Conservation (phyloP, 139 green algal species). For the Deuterostichococcus epilithicus region DNA sequence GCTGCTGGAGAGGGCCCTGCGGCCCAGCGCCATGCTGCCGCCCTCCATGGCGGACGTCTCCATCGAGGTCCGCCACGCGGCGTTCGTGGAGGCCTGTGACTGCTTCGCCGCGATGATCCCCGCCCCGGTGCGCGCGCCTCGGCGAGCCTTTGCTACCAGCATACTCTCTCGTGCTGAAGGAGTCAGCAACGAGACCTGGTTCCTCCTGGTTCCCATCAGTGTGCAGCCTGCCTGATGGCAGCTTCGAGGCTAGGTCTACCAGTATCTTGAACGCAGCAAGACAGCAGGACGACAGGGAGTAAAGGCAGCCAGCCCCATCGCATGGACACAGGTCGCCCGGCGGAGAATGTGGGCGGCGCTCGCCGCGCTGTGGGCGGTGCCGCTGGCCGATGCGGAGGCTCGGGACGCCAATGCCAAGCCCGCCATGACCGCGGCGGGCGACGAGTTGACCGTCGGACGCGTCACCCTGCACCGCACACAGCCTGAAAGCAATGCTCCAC, state of each 20-base stretch:
- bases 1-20: constrained; percentile 16
- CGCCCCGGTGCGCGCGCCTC: neutral
- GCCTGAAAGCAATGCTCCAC: neutral
- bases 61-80: constrained; percentile 44
- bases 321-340: constrained; percentile 29
- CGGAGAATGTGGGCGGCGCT: constrained; percentile 42
- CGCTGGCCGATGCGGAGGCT: constrained; percentile 27
- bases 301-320: neutral
- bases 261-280: no score
- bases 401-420: constrained; percentile 66
- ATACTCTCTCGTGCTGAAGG: no score
- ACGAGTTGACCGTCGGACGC: constrained; percentile 25
- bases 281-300: no score
- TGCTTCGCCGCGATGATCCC: constrained; percentile 48
- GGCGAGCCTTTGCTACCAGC: no score
- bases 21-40: constrained; percentile 14
- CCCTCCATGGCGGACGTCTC: constrained; percentile 7
- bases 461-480: neutral
- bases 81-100: constrained; percentile 52
- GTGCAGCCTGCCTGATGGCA: no score
- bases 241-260: no score
- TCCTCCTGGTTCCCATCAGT: no score
- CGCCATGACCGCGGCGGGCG: constrained; percentile 20
- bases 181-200: no score
- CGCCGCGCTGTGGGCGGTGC: constrained; percentile 55